These are phyloP conservation scores for Castanea mollissima DNA, from an alignment of 306 rosid genomes.

Conservation along the genomic window DNA sequence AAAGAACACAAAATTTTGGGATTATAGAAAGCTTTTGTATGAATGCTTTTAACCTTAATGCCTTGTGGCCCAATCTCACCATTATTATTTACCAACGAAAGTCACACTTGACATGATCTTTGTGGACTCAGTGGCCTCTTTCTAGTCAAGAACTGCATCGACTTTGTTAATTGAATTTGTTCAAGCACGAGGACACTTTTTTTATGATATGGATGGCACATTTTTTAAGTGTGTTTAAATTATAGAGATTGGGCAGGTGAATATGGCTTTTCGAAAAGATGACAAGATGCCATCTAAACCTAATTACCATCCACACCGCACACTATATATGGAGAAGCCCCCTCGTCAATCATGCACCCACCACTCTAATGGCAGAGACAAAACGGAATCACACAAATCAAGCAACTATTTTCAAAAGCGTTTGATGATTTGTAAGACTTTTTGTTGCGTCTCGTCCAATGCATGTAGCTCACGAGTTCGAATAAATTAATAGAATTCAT, in stretches of 20 bases:
- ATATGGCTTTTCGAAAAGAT: slow-evolving; percentile 11
- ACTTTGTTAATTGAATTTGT: slow-evolving; percentile 19
- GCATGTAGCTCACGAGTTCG: too few species aligned
- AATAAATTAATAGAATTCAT: too few species aligned
- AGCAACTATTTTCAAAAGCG: too few species aligned
- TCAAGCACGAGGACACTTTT: slow-evolving; percentile 24
- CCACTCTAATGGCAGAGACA: background rate
- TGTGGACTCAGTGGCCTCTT: background rate
- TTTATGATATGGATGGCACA: slow-evolving; percentile 21
- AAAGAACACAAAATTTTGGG: background rate
- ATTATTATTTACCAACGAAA: background rate
- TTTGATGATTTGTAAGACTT: too few species aligned
- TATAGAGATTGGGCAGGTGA: background rate
- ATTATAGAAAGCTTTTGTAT: background rate
- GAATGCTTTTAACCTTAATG: background rate
- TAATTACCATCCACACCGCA: background rate
- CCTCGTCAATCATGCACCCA: background rate
- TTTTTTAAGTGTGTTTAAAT: slow-evolving; percentile 2
- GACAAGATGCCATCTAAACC: slow-evolving; percentile 16
- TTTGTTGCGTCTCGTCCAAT: too few species aligned
- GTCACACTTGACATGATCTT: background rate
- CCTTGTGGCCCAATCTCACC: background rate
- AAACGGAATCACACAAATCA: too few species aligned
- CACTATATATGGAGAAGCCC: background rate
- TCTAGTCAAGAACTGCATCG: slow-evolving; percentile 8